Conservation (phyloP, 441 rosid genomes). For the Gossypium gossypioides region DNA sequence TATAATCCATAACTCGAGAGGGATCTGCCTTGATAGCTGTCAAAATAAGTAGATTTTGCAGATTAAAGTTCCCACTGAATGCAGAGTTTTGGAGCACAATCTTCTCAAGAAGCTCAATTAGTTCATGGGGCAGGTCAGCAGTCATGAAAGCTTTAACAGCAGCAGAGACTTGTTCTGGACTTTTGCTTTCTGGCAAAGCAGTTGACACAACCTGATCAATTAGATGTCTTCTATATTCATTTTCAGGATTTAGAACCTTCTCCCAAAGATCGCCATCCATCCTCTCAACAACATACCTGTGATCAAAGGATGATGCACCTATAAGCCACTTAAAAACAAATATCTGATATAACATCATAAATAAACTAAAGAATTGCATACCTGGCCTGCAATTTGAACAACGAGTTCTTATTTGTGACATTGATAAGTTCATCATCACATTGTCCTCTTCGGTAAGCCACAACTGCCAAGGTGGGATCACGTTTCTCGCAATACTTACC, state of each 20-base stretch:
- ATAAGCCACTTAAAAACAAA: conserved; percentile 12
- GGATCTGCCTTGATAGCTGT: conserved; percentile 99
- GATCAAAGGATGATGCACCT: conserved; percentile 11
- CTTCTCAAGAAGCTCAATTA: conserved; percentile 97
- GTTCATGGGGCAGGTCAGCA: conserved; percentile 96
- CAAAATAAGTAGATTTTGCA: conserved; percentile 88
- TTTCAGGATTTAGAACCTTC: conserved; percentile 87
- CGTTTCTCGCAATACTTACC: conserved; percentile 99
- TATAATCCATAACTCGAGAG: conserved; percentile 95
- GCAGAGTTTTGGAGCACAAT: conserved; percentile 99
- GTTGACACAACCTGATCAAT: conserved; percentile 99
- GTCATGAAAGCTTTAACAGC: conserved; percentile 99
- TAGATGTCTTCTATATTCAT: conserved; percentile 86
- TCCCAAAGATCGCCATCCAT: conserved; percentile 99
- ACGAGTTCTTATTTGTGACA: conserved; percentile 92
- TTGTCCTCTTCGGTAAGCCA: conserved; percentile 95
- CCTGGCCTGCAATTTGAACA: conserved; percentile 99
- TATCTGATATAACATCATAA: conserved; percentile 3
- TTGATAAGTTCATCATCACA: conserved; percentile 94
- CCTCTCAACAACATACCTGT: conserved; percentile 96
- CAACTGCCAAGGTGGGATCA: conserved; percentile 97
- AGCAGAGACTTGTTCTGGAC: conserved; percentile 99
- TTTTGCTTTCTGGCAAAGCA: conserved; percentile 98
- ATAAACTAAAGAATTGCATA: conserved; percentile 25
- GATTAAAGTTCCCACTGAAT: conserved; percentile 95